Percentiles rank a stretch among this genome's conserved stretches.
phyloP scores from a whole-genome alignment of 73 alveolate species.

The Tetrahymena malaccensis region DNA sequence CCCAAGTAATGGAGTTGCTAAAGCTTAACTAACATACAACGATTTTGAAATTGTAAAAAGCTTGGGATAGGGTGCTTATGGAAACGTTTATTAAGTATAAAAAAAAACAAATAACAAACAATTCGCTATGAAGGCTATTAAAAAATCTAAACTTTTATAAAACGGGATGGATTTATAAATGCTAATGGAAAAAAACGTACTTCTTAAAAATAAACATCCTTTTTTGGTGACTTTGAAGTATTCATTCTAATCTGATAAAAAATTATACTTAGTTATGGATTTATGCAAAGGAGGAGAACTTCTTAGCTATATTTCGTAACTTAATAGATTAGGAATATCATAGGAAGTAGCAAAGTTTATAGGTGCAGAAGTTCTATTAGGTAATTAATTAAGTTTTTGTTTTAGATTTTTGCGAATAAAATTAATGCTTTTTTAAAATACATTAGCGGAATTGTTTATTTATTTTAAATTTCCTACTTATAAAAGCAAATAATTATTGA shows the following conservation, averaged over 20 bases:
- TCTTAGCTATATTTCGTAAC: background rate
- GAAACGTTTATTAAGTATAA: background rate
- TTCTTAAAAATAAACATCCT: conserved; percentile 72
- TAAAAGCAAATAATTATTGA: background rate
- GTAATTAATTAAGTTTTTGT: background rate
- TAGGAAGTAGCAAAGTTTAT: conserved; percentile 14
- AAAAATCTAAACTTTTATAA: background rate
- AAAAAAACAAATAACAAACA: background rate
- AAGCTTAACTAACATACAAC: background rate
- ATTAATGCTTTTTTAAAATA: no score
- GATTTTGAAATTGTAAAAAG: background rate
- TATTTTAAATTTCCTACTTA: background rate
- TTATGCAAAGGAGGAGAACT: conserved; percentile 84
- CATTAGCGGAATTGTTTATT: no score
- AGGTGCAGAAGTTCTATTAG: conserved; percentile 1
- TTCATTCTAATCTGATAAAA: conserved; percentile 80
- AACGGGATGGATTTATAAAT: conserved; percentile 35
- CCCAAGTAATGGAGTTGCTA: background rate
- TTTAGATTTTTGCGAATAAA: background rate
- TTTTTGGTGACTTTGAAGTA: conserved; percentile 76
- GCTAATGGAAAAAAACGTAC: conserved; percentile 75
- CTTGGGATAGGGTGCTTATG: background rate
- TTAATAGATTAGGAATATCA: background rate
- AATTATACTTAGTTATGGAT: conserved; percentile 83
- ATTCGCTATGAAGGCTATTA: background rate